Evolutionary conservation across 768 basidiomycete species (phyloP).

Genomic region (Collybia sp.): DNA sequence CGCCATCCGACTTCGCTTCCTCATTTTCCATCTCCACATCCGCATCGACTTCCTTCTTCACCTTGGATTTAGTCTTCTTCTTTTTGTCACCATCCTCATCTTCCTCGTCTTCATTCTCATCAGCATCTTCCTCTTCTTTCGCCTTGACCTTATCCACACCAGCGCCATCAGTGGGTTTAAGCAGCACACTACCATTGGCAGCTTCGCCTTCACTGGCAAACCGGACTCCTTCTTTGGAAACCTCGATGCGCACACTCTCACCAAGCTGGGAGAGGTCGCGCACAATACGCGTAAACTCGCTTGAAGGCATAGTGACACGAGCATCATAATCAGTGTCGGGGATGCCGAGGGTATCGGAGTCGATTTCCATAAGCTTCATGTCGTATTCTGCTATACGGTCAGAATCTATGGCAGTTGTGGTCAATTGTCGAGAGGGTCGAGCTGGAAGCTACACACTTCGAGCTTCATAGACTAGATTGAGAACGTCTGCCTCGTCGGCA

Average conservation of each 20-base stretch:
- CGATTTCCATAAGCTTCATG: conserved; percentile 99
- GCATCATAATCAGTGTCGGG: conserved; percentile 98
- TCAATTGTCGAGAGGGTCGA: conserved; percentile 2
- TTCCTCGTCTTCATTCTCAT: conserved; percentile 29
- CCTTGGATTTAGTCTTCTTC: conserved; percentile 34
- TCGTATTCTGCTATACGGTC: conserved; percentile 97
- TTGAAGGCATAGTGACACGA: conserved; percentile 78
- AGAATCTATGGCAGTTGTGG: conserved; percentile 47
- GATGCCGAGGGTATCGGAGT: conserved; percentile 89
- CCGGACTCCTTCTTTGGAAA: conserved; percentile 91
- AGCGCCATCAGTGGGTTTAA: conserved; percentile 70
- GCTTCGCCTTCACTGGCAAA: conserved; percentile 93
- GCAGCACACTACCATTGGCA: conserved; percentile 82
- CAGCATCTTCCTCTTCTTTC: conserved; percentile 28
- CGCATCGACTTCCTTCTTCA: conserved; percentile 44
- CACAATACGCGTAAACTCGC: conserved; percentile 90
- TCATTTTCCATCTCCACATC: conserved; percentile 42
- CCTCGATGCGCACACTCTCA: conserved; percentile 93
- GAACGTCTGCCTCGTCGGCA: conserved; percentile 81
- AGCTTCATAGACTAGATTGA: conserved; percentile 88
- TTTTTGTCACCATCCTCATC: conserved; percentile 41
- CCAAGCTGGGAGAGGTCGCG: conserved; percentile 87
- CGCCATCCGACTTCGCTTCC: conserved; percentile 44
- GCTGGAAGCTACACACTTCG: conserved; percentile 54
- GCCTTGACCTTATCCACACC: conserved; percentile 37